phyloP scores from a whole-genome alignment of 2,329 filamentous ascomycete genomes.

The Pseudogymnoascus sp. region DNA sequence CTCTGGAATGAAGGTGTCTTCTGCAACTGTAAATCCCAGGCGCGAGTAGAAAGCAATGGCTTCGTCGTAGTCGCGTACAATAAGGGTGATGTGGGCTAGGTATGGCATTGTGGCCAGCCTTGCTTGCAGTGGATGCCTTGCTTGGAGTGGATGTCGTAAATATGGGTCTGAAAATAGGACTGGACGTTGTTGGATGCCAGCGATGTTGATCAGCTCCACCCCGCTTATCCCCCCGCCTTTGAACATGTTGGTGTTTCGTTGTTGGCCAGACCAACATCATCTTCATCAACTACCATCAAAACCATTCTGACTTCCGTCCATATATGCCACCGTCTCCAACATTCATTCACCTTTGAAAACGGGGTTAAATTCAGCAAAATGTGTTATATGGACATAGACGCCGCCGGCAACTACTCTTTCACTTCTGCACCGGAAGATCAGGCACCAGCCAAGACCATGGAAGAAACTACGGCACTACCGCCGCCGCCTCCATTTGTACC shows the following conservation, averaged over 20 bases:
- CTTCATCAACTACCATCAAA: background rate
- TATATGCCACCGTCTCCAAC: background rate
- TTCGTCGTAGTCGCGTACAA: slow-evolving; percentile 8
- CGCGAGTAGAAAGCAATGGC: background rate
- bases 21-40: background rate
- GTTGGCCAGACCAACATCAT: background rate
- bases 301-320: background rate
- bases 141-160: too few species aligned
- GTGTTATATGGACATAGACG: slow-evolving; percentile 27
- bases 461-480: background rate
- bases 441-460: slow-evolving; percentile 32
- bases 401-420: too few species aligned
- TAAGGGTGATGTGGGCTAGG: background rate
- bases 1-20: slow-evolving; percentile 2
- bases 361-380: slow-evolving; percentile 55
- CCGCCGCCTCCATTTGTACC: slow-evolving; percentile 19
- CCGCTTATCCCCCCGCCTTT: too few species aligned
- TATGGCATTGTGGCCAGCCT: background rate
- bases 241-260: too few species aligned
- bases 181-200: too few species aligned
- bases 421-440: too few species aligned
- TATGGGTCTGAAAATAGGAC: too few species aligned
- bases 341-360: slow-evolving; percentile 42
- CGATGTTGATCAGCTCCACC: too few species aligned
- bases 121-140: too few species aligned